These are phyloP conservation scores for Zelopaecilomyces penicillatus DNA, from an alignment of 2,329 filamentous ascomycete species.

Conservation along the genomic window DNA sequence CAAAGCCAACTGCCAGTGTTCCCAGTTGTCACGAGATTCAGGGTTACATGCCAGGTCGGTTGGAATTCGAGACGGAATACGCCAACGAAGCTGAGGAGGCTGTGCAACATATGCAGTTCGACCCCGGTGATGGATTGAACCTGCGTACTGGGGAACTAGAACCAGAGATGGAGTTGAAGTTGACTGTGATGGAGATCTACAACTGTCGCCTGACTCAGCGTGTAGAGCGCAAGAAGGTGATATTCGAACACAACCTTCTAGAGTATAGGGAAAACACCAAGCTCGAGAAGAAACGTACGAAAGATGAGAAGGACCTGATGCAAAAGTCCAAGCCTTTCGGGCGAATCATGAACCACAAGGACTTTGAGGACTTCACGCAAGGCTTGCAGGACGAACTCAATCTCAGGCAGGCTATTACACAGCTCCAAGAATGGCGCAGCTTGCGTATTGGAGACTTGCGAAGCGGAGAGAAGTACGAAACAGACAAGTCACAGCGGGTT, in stretches of 20 bases:
- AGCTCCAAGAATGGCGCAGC: slow-evolving; percentile 89
- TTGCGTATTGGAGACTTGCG: slow-evolving; percentile 77
- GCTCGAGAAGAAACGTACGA: slow-evolving; percentile 87
- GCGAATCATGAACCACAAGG: slow-evolving; percentile 88
- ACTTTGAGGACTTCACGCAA: slow-evolving; percentile 79
- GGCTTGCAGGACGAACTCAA: slow-evolving; percentile 88
- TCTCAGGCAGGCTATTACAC: slow-evolving; percentile 76
- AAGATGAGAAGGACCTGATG: slow-evolving; percentile 84
- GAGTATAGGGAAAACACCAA: slow-evolving; percentile 90
- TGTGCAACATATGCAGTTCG: slow-evolving; percentile 96
- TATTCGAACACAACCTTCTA: slow-evolving; percentile 89
- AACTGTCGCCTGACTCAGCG: slow-evolving; percentile 84
- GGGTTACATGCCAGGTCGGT: slow-evolving; percentile 93
- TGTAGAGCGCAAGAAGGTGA: slow-evolving; percentile 89
- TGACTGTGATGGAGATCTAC: slow-evolving; percentile 98
- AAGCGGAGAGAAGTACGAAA: slow-evolving; percentile 85
- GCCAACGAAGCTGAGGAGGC: slow-evolving; percentile 97
- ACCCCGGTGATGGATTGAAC: slow-evolving; percentile 89
- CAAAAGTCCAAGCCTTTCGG: slow-evolving; percentile 95
- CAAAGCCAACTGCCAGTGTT: slow-evolving; percentile 91
- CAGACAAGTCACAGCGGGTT: slow-evolving; percentile 70
- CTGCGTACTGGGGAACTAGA: slow-evolving; percentile 76
- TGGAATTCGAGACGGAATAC: slow-evolving; percentile 97
- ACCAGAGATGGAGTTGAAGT: slow-evolving; percentile 93
- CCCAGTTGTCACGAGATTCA: slow-evolving; percentile 96